Base-by-base conservation (phyloP, 805 yeast genomes). In the Metschnikowia similis region DNA sequence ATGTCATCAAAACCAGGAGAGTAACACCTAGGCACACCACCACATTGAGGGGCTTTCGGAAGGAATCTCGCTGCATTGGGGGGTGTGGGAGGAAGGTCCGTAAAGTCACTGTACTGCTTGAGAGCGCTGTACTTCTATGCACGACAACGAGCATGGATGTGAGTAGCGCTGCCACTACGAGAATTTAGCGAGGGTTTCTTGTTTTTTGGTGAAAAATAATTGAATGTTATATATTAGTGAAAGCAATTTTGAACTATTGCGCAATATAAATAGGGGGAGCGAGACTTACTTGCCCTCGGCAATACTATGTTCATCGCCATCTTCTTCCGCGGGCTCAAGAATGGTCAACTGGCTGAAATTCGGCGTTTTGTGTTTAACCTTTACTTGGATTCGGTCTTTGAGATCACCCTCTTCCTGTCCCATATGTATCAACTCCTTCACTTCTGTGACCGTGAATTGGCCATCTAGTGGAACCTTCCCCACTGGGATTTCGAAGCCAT, bases 381-480 rank as follows among this genome's bases (percentile, higher is more conserved):
- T 47, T 6, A 71, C 64, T 6, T 56, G 53, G 7, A 71, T 63
- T 31, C 59, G 58, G 2, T 57, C 55, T 6, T 60, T 55, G 35
- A 71, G 42, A 1, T 67, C 31, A 0, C 72, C 71, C 46, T 67
- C 65, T 9, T 61, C 52, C 40, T 71, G 61, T 28, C 74, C 69
- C 8, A 67, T 11, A 6, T 59, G 59, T 8, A 71, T 63, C 48
- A 71, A 54, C 35, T 63, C 64, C 39, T 62, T 55, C 17, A 71
- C 50, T 48, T 71, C 75, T 9, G 50, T 47, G 5, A 74, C 63
- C 6, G 74, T 63, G 47, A 71, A 71, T 48, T 71, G 71, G n/a
- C 74, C 72, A 44, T 71, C 76, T 28, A 71, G 41, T 0, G 76
- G 75, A 17, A 71, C 63, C 48, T 68, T 71, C 2, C 74, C 75